These are phyloP conservation scores for Aspergillus olivimuriae DNA, from an alignment of 495 filamentous ascomycete species.

Conservation along the genomic window DNA sequence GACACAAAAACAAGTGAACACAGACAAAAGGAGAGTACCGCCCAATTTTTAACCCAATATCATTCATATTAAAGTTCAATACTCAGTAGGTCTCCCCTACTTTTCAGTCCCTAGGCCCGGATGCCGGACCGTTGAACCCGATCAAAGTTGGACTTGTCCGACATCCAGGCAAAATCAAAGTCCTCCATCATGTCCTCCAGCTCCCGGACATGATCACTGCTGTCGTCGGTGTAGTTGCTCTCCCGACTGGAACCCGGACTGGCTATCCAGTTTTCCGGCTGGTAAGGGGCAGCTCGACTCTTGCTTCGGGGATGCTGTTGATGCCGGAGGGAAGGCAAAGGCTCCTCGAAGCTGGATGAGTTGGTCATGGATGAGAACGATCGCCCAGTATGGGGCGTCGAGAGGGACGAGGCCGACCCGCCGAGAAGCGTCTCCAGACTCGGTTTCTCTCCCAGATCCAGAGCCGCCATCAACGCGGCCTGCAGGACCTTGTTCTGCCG, in stretches of 20 bases:
- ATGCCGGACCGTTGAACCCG: background rate
- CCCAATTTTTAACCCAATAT: background rate
- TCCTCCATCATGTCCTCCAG: slow-evolving; percentile 36
- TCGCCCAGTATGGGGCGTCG: slow-evolving; percentile 11
- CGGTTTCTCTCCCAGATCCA: slow-evolving; percentile 28
- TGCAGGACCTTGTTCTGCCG: slow-evolving; percentile 42
- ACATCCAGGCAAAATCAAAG: slow-evolving; percentile 32
- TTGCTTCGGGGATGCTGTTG: too few relatives aligned
- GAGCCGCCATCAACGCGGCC: slow-evolving; percentile 36
- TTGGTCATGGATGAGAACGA: slow-evolving; percentile 17
- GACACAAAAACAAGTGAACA: background rate
- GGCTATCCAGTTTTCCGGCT: slow-evolving; percentile 31
- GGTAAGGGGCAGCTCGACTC: slow-evolving; percentile 5
- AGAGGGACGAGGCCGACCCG: slow-evolving; percentile 16
- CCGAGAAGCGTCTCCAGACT: slow-evolving; percentile 21
- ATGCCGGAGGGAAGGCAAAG: too few relatives aligned
- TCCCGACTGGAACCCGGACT: slow-evolving; percentile 12
- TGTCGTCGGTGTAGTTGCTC: slow-evolving; percentile 12
- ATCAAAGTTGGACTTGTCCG: slow-evolving; percentile 25
- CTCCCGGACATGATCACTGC: slow-evolving; percentile 22
- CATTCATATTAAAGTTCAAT: too few relatives aligned
- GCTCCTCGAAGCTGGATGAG: slow-evolving; percentile 8
- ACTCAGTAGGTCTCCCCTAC: too few relatives aligned
- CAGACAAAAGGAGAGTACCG: background rate
- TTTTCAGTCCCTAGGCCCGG: slow-evolving; percentile 2